Evolutionary conservation across 2,329 filamentous ascomycete genomes (phyloP).

Genomic region (Hypoxylon sp.): DNA sequence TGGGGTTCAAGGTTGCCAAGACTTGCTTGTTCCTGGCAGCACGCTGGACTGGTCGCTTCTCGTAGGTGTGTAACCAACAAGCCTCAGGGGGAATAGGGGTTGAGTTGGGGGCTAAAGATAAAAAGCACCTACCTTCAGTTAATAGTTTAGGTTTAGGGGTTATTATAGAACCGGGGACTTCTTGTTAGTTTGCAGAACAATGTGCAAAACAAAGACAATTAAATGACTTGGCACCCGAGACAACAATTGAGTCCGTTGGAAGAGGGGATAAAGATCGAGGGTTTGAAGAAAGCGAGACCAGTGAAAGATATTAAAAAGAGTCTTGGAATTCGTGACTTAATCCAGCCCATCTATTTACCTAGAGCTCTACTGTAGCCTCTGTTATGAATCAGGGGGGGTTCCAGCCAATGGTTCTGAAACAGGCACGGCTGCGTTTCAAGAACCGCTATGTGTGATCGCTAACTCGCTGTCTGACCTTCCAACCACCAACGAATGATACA

Average conservation of each 20-base stretch:
- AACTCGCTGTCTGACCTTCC: conserved; percentile 19
- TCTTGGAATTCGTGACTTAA: neutral
- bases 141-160: too few species aligned
- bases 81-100: conserved; percentile 7
- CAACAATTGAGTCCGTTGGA: neutral
- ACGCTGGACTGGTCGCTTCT: neutral
- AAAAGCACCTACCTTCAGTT: too few species aligned
- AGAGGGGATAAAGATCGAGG: conserved; percentile 2
- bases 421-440: conserved; percentile 30
- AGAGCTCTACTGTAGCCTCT: conserved; percentile 10
- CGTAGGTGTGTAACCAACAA: conserved; percentile 18
- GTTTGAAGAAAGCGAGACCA: neutral
- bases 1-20: conserved; percentile 30
- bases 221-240: conserved; percentile 2
- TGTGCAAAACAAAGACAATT: conserved; percentile 3
- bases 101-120: neutral
- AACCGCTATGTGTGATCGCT: conserved; percentile 31
- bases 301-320: conserved; percentile 10
- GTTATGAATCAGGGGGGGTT: conserved; percentile 22
- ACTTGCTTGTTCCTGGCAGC: conserved; percentile 23
- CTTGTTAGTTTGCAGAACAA: too few species aligned
- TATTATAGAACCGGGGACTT: too few species aligned
- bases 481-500: too few species aligned
- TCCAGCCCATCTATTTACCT: neutral
- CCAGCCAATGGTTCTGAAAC: conserved; percentile 27